Evolutionary conservation across 2,329 filamentous ascomycete genomes (phyloP).

Genomic region (Verticillium zaregamsianum): DNA sequence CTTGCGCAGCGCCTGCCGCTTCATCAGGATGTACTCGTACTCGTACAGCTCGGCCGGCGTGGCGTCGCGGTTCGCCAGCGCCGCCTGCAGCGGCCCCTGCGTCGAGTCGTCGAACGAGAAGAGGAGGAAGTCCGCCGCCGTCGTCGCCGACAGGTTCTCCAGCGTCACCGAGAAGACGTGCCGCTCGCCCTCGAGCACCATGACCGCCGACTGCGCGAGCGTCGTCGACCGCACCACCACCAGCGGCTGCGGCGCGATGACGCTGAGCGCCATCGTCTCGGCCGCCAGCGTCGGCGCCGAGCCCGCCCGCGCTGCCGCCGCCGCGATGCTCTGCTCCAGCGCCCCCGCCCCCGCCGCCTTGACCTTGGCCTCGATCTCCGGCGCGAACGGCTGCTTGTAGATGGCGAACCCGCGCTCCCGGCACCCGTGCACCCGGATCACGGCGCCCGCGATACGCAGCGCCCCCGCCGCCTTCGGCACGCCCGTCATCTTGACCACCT

Average conservation of each 20-base stretch:
- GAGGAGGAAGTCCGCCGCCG: constrained; percentile 75
- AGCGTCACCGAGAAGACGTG: constrained; percentile 74
- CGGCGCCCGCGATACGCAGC: constrained; percentile 72
- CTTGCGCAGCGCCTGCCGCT: constrained; percentile 62
- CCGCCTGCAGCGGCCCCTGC: constrained; percentile 69
- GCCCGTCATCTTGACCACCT: constrained; percentile 69
- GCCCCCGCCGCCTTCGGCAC: constrained; percentile 63
- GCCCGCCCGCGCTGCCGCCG: constrained; percentile 27
- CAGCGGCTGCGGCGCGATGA: constrained; percentile 76
- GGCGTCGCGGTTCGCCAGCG: constrained; percentile 71
- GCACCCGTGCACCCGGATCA: constrained; percentile 77
- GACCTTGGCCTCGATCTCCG: constrained; percentile 65
- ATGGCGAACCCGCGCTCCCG: constrained; percentile 80
- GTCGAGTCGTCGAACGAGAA: constrained; percentile 91
- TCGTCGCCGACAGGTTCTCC: constrained; percentile 67
- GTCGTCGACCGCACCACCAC: constrained; percentile 72
- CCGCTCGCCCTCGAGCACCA: constrained; percentile 88
- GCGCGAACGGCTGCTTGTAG: constrained; percentile 72
- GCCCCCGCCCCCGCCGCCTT: constrained; percentile 68
- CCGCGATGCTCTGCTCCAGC: constrained; percentile 40
- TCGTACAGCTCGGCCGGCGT: constrained; percentile 79
- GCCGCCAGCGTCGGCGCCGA: constrained; percentile 36
- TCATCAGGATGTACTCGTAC: constrained; percentile 73
- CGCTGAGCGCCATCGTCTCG: constrained; percentile 59
- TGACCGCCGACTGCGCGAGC: constrained; percentile 78